Percentiles rank a stretch among this genome's conserved stretches.
These are phyloP conservation scores for Lactarius trivialis DNA, from an alignment of 768 basidiomycete species.

Conservation along the genomic window DNA sequence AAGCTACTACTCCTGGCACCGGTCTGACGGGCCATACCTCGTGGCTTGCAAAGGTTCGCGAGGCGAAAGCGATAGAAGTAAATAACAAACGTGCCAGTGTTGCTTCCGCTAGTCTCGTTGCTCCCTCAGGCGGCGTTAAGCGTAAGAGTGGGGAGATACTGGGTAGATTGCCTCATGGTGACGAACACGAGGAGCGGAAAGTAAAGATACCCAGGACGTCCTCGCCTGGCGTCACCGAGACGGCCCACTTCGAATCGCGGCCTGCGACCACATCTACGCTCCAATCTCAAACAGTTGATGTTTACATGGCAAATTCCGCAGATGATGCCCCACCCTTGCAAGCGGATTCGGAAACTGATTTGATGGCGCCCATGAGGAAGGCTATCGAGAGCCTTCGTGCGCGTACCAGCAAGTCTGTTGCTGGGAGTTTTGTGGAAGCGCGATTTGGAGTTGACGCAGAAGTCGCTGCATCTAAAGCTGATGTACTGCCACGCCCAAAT, in stretches of 20 bases:
- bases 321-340: conserved; percentile 5
- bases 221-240: conserved; percentile 13
- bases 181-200: conserved; percentile 31
- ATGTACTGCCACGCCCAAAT: conserved; percentile 33
- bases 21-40: conserved; percentile 56
- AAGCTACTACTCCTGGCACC: conserved; percentile 32
- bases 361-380: conserved; percentile 62
- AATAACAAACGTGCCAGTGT: conserved; percentile 28
- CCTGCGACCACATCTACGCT: background rate
- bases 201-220: conserved; percentile 44
- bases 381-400: conserved; percentile 63
- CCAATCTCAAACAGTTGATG: conserved; percentile 1
- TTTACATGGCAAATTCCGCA: conserved; percentile 1
- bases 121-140: conserved; percentile 33
- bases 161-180: conserved; percentile 6
- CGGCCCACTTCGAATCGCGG: background rate
- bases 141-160: conserved; percentile 52
- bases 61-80: conserved; percentile 45
- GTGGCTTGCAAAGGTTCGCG: conserved; percentile 73
- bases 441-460: background rate
- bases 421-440: conserved; percentile 32
- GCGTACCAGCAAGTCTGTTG: conserved; percentile 56
- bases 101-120: conserved; percentile 9
- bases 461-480: conserved; percentile 42
- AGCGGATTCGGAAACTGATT: conserved; percentile 35